These are phyloP conservation scores for Geotrichum citri-aurantii DNA, from an alignment of 1,139 yeast species.

Conservation along the genomic window DNA sequence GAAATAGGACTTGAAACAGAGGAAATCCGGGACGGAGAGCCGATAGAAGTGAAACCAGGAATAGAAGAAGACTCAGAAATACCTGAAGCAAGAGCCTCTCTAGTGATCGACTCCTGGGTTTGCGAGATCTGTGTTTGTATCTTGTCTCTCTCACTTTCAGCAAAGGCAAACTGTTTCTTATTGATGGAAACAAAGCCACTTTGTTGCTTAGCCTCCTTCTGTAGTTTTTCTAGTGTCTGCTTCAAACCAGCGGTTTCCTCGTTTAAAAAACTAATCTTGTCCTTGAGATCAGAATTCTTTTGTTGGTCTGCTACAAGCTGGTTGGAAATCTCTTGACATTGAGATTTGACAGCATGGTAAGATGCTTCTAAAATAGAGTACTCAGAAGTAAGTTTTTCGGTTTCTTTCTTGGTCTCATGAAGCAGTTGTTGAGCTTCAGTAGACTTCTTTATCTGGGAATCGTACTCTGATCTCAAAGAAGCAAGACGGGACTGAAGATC, in stretches of 20 bases:
- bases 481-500: conserved; percentile 68
- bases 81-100: conserved; percentile 14
- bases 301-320: conserved; percentile 61
- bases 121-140: conserved; percentile 40
- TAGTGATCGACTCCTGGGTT: conserved; percentile 34
- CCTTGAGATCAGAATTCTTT: conserved; percentile 59
- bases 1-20: conserved; percentile 11
- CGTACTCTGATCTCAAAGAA: conserved; percentile 64
- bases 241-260: conserved; percentile 60
- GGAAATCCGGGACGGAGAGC: conserved; percentile 15
- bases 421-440: conserved; percentile 58
- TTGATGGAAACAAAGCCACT: conserved; percentile 59
- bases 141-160: conserved; percentile 47
- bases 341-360: conserved; percentile 62
- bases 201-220: conserved; percentile 53
- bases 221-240: conserved; percentile 48
- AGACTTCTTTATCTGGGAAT: conserved; percentile 64
- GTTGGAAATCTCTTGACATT: conserved; percentile 56
- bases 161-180: conserved; percentile 61
- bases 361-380: conserved; percentile 77
- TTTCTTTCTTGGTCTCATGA: conserved; percentile 56
- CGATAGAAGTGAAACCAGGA: conserved; percentile 16
- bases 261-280: conserved; percentile 58
- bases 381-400: conserved; percentile 68
- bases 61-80: conserved; percentile 22